Percentiles rank a stretch among this genome's conserved stretches.
phyloP scores from a whole-genome alignment of 2,329 filamentous ascomycete species.

The Fusarium sp. region DNA sequence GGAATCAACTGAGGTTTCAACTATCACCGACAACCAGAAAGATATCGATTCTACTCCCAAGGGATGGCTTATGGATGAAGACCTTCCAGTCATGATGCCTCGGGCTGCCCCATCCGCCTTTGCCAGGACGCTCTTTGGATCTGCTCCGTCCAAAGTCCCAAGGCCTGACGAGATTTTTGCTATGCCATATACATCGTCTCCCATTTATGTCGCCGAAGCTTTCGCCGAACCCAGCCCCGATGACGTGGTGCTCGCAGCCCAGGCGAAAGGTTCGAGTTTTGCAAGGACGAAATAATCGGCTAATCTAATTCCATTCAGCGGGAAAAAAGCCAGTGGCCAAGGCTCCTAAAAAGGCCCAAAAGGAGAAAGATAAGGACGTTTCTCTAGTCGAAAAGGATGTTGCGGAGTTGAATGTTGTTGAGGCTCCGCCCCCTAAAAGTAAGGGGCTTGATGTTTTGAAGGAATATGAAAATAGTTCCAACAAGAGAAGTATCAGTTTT shows the following conservation, averaged over 20 bases:
- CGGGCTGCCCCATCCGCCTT: constrained; percentile 61
- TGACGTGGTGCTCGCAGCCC: constrained; percentile 86
- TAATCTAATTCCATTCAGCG: constrained; percentile 64
- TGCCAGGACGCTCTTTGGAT: constrained; percentile 62
- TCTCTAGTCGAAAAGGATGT: constrained; percentile 41
- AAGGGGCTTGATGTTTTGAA: constrained; percentile 87
- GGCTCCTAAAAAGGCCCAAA: constrained; percentile 51
- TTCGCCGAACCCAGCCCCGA: constrained; percentile 92
- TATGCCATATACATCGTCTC: constrained; percentile 61
- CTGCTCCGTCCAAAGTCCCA: constrained; percentile 47
- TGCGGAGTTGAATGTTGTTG: constrained; percentile 55
- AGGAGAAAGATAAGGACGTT: constrained; percentile 52
- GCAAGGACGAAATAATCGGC: constrained; percentile 59
- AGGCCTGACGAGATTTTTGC: constrained; percentile 47
- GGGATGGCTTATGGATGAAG: neutral
- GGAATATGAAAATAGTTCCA: constrained; percentile 78
- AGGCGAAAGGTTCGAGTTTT: constrained; percentile 84
- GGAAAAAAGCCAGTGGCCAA: constrained; percentile 59
- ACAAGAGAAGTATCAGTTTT: constrained; percentile 87
- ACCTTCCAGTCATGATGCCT: constrained; percentile 1
- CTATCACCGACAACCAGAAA: neutral
- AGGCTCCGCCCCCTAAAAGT: constrained; percentile 67
- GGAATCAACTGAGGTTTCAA: neutral
- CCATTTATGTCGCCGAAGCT: constrained; percentile 63
- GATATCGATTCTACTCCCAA: neutral